Evolutionary conservation across 306 rosid genomes (phyloP).

Genomic region (Fragaria iinumae): DNA sequence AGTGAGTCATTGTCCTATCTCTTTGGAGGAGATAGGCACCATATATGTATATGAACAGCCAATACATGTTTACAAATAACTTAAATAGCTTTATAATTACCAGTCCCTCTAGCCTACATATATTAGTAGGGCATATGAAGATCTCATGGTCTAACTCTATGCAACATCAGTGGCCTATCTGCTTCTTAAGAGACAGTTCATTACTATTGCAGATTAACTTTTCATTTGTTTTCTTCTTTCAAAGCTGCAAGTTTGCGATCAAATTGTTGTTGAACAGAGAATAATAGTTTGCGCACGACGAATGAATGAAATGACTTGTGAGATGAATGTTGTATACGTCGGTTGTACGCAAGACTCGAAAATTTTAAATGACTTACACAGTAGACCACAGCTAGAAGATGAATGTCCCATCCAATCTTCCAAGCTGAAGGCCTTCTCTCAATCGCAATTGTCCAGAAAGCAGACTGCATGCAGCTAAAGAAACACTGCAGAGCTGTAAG

Average conservation of each 20-base stretch:
- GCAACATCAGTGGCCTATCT: not conserved
- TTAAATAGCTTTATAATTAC: not conserved
- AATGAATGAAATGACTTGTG: not conserved
- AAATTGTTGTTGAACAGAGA: not conserved
- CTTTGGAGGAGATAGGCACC: slow-evolving; percentile 11
- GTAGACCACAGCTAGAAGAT: slow-evolving; percentile 78
- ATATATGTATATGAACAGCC: not conserved
- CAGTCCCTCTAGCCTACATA: not conserved
- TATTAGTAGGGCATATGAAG: not conserved
- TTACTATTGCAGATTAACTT: not conserved
- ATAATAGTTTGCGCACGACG: not conserved
- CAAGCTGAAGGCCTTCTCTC: slow-evolving; percentile 74
- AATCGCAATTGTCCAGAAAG: slow-evolving; percentile 49
- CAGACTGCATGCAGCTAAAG: slow-evolving; percentile 66
- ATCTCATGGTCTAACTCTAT: not conserved
- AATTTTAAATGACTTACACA: slow-evolving; percentile 49
- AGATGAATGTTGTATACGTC: not conserved
- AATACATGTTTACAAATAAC: not conserved
- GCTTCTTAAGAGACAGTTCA: not conserved
- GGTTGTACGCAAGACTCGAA: not conserved
- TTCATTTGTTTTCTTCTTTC: not conserved
- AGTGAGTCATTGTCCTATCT: slow-evolving; percentile 1
- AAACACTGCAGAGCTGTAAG: slow-evolving; percentile 69
- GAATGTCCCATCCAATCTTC: slow-evolving; percentile 87
- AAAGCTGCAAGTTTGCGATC: not conserved